A percentile compares a stretch with the other conserved stretches of the same genome.
Conservation (phyloP, 345 rosid species). For the Populus deltoides region DNA sequence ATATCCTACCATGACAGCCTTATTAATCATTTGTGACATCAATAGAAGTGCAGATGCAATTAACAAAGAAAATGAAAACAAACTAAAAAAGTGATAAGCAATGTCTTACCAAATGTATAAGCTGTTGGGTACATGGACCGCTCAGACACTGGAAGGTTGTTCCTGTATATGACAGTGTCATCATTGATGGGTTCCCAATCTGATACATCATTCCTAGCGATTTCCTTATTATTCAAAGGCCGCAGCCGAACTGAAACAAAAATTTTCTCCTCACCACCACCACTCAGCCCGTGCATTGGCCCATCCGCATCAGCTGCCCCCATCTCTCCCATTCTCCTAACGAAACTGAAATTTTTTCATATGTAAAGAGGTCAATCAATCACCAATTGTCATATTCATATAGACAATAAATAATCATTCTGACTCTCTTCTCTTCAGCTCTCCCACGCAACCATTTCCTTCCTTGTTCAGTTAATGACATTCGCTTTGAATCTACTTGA, state of each 20-base stretch:
- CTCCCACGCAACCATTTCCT: constrained; percentile 18
- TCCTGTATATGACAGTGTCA: constrained; percentile 60
- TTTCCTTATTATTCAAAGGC: constrained; percentile 84
- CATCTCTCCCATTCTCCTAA: constrained; percentile 38
- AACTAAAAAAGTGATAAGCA: constrained; percentile 8
- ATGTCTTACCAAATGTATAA: constrained; percentile 73
- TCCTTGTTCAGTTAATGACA: constrained; percentile 14
- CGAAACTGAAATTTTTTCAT: constrained; percentile 13
- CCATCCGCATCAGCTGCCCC: constrained; percentile 51
- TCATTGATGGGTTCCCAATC: constrained; percentile 94
- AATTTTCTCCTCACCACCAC: constrained; percentile 55
- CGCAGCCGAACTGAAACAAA: constrained; percentile 82
- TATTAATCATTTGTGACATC: constrained; percentile 9
- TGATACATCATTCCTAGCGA: constrained; percentile 57
- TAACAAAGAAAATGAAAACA: constrained; percentile 1
- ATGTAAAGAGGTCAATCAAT: constrained; percentile 1
- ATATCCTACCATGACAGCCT: background rate
- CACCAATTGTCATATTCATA: background rate
- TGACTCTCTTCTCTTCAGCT: constrained; percentile 10
- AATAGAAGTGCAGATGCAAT: background rate
- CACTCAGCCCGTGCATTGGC: constrained; percentile 41
- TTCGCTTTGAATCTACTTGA: constrained; percentile 2
- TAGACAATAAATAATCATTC: constrained; percentile 8
- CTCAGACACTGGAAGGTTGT: constrained; percentile 71
- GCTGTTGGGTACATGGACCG: constrained; percentile 89